phyloP scores from a whole-genome alignment of 2,329 filamentous ascomycete species.

The Grosmannia huntii region DNA sequence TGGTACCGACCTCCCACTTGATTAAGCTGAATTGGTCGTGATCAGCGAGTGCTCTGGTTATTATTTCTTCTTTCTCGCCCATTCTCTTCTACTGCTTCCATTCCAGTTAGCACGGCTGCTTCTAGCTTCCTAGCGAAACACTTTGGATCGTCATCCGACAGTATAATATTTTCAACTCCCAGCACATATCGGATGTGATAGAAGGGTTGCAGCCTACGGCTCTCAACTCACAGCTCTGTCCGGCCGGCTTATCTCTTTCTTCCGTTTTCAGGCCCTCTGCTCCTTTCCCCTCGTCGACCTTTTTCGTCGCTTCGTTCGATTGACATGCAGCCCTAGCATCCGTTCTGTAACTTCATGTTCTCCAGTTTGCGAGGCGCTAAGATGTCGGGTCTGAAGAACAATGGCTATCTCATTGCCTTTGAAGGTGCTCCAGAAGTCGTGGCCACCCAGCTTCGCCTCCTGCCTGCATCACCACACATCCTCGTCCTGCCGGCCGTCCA shows the following conservation, averaged over 20 bases:
- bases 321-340: background rate
- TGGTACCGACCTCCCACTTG: too few species aligned
- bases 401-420: constrained; percentile 37
- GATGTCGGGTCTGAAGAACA: background rate
- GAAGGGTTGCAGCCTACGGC: too few species aligned
- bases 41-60: too few species aligned
- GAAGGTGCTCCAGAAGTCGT: constrained; percentile 42
- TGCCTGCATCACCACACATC: constrained; percentile 46
- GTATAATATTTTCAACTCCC: too few species aligned
- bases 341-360: constrained; percentile 8
- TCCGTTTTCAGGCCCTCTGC: background rate
- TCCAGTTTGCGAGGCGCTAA: constrained; percentile 24
- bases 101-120: too few species aligned
- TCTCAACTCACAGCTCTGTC: too few species aligned
- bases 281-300: background rate
- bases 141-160: too few species aligned
- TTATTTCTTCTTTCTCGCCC: too few species aligned
- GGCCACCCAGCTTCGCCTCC: constrained; percentile 44
- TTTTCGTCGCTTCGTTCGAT: background rate
- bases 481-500: constrained; percentile 41
- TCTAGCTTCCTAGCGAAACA: too few species aligned
- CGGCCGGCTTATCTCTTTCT: background rate
- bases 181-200: too few species aligned
- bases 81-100: too few species aligned
- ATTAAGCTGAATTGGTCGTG: too few species aligned